These are phyloP conservation scores for Ogataea salicorniae DNA, from an alignment of 805 yeast species.

Conservation along the genomic window DNA sequence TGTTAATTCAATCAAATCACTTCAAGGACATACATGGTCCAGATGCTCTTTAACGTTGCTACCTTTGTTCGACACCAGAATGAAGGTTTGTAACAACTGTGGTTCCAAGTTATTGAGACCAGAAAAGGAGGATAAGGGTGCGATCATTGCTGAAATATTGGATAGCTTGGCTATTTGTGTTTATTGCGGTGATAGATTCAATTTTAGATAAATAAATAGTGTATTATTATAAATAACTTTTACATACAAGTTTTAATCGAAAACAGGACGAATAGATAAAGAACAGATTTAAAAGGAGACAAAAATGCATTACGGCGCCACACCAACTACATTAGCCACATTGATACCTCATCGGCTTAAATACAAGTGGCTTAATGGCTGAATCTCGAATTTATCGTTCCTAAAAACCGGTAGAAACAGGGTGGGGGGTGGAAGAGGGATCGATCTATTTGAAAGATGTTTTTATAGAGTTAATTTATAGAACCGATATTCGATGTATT, in stretches of 20 bases:
- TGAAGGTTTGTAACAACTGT: slow-evolving; percentile 33
- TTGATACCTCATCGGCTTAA: no score
- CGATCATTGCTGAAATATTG: slow-evolving; percentile 12
- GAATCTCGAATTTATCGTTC: no score
- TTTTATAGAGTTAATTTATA: no score
- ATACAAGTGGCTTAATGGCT: no score
- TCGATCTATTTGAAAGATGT: no score
- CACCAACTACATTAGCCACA: no score
- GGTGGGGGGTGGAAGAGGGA: no score
- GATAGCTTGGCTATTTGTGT: slow-evolving; percentile 23
- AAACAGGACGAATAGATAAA: no score
- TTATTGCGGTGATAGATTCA: slow-evolving; percentile 17
- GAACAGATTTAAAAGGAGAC: no score
- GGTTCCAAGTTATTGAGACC: slow-evolving; percentile 20
- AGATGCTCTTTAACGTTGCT: slow-evolving; percentile 34
- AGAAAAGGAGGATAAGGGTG: neutral
- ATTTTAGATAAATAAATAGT: neutral
- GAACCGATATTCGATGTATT: no score
- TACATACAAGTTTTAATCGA: neutral
- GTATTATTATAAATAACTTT: neutral
- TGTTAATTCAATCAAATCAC: slow-evolving; percentile 10
- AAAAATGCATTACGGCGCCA: no score
- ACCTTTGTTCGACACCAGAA: slow-evolving; percentile 32
- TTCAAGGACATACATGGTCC: slow-evolving; percentile 32
- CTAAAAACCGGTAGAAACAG: no score